These are phyloP conservation scores for Wickerhamomyces sp. DNA, from an alignment of 1,139 yeast species.

Conservation along the genomic window DNA sequence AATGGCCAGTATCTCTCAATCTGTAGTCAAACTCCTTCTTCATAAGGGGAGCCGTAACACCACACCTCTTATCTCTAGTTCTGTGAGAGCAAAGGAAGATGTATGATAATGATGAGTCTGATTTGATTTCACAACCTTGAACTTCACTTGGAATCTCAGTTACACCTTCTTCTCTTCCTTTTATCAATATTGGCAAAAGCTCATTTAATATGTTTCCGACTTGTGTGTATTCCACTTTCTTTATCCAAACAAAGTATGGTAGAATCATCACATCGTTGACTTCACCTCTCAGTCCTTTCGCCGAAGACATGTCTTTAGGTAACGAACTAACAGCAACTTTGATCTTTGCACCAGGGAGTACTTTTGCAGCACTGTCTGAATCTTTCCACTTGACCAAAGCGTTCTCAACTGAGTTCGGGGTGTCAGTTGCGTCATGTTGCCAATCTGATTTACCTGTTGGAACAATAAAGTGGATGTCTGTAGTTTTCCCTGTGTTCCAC, in stretches of 20 bases:
- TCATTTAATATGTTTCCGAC: conserved; percentile 41
- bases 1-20: conserved; percentile 61
- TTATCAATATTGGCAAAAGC: conserved; percentile 38
- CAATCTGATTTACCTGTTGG: conserved; percentile 86
- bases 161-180: conserved; percentile 19
- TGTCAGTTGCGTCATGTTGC: conserved; percentile 68
- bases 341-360: conserved; percentile 29
- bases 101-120: conserved; percentile 46
- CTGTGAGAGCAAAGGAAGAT: conserved; percentile 82
- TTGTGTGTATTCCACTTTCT: conserved; percentile 40
- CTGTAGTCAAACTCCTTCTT: conserved; percentile 72
- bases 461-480: conserved; percentile 66
- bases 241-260: conserved; percentile 77
- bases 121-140: conserved; percentile 26
- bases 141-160: conserved; percentile 13
- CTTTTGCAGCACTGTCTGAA: conserved; percentile 16
- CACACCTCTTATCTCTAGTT: conserved; percentile 91
- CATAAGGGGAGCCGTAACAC: conserved; percentile 90
- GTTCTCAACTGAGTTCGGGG: conserved; percentile 45
- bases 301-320: conserved; percentile 37
- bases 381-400: conserved; percentile 45
- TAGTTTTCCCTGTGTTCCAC: conserved; percentile 68
- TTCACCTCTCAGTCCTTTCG: conserved; percentile 35
- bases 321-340: conserved; percentile 52
- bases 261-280: conserved; percentile 59